Evolutionary conservation across 257 asterid genomes (phyloP), one percentile per base, ranked within the genome.

Genomic region (Scutellaria minor): DNA sequence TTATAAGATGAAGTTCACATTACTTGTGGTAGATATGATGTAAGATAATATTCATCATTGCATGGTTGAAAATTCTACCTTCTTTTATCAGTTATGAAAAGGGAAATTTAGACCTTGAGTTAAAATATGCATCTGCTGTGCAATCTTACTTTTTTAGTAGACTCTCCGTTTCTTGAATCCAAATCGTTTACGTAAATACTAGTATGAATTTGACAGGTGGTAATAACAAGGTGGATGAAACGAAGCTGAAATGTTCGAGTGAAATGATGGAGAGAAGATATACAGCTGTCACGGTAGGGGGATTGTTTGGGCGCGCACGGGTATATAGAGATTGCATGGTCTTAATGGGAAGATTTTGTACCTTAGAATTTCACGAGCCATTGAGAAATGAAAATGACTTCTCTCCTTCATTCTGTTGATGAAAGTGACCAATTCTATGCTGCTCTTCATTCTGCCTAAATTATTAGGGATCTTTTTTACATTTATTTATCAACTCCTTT

Each of bases 291-390:
- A 10, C 63, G 41, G 66, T 78, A 55, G 65, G 40, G 66, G 78
- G 70, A 76, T 74, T 74, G 56, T 66, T 78, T 47, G 18, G 11
- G 64, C 77, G 47, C 79, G 74, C 79, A 75, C 75, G 78, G 72
- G 84, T 54, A 70, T 72, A 64, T 52, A 66, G 60, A 48, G 4
- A 65, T 64, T 55, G 81, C 46, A 54, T 15, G 63, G 55, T 66
- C 48, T 62, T 55, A 46, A 41, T 55, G 68, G 77, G 61, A 56
- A 50, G 35, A 65, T 64, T 64, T 65, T 74, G 64, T 40, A 45
- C 63, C 11, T 35, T 72, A 45, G 70, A 79, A 68, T 57, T 73
- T 79, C 82, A 82, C 78, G 69, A 69, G 85, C 61, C 67, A 41
- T 53, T 56, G 52, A 57, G 51, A 68, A 64, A 40, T 60, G 82